These are phyloP conservation scores for Rhododendron kiyosumense DNA, from an alignment of 148 eudicot genomes.

Conservation along the genomic window DNA sequence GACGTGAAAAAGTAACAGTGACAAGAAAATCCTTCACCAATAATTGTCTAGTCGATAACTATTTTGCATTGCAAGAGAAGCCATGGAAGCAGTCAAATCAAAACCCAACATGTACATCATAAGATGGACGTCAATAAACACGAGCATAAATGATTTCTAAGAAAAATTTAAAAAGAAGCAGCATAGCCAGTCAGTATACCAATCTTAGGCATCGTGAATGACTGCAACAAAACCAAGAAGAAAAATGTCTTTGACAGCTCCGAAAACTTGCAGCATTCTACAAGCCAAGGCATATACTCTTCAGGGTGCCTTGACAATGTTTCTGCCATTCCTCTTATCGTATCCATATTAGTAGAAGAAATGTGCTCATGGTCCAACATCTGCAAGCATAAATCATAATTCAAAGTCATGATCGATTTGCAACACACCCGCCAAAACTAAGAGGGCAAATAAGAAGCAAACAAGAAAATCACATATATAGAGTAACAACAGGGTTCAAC, in stretches of 20 bases:
- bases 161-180: not conserved
- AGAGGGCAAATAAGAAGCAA: not conserved
- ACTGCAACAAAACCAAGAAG: constrained; percentile 58
- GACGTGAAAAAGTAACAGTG: not conserved
- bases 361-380: constrained; percentile 27
- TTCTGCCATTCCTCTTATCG: constrained; percentile 45
- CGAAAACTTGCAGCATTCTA: constrained; percentile 44
- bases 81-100: not conserved
- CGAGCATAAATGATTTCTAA: not conserved
- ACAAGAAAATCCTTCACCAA: not conserved
- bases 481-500: not conserved
- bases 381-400: constrained; percentile 23
- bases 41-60: not conserved
- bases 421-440: not conserved
- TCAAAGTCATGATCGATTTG: not conserved
- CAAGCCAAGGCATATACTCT: constrained; percentile 60
- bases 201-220: constrained; percentile 30
- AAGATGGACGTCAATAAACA: not conserved
- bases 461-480: not conserved
- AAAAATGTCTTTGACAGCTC: constrained; percentile 62
- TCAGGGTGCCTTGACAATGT: constrained; percentile 32
- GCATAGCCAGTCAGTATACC: constrained; percentile 25
- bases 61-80: not conserved
- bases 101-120: not conserved
- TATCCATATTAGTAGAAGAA: constrained; percentile 42